A percentile compares a stretch with the other conserved stretches of the same genome.
Conservation (phyloP, 208 protist genomes). For the Entamoeba dispar region DNA sequence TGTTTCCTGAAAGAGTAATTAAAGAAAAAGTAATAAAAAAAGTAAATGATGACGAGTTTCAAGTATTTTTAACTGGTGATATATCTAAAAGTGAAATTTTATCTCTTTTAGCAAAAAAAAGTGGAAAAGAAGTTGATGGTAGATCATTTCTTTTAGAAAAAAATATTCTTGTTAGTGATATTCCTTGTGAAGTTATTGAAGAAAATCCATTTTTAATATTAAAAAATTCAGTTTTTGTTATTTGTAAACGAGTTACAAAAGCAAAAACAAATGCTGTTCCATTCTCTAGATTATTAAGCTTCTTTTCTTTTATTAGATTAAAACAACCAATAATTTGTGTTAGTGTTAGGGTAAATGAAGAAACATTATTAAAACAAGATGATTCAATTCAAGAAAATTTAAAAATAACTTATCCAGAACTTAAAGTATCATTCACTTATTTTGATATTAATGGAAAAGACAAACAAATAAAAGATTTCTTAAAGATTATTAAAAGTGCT, state of each 20-base stretch:
- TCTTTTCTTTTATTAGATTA: neutral
- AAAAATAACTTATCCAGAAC: neutral
- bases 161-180: neutral
- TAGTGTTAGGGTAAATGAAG: neutral
- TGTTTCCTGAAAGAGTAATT: neutral
- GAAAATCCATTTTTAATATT: neutral
- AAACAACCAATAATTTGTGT: neutral
- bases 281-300: neutral
- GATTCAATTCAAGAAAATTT: neutral
- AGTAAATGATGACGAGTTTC: neutral
- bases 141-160: neutral
- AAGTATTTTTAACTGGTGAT: neutral
- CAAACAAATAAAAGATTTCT: neutral
- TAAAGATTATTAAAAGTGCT: neutral
- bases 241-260: neutral
- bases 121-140: neutral
- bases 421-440: neutral
- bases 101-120: neutral
- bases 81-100: neutral
- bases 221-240: neutral
- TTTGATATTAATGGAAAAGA: neutral
- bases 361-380: neutral
- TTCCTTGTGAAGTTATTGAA: neutral
- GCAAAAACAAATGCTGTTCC: neutral
- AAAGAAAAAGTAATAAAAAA: neutral